Evolutionary conservation across 1,284 basidiomycete genomes (phyloP).

Genomic region (Irpex lacteus): DNA sequence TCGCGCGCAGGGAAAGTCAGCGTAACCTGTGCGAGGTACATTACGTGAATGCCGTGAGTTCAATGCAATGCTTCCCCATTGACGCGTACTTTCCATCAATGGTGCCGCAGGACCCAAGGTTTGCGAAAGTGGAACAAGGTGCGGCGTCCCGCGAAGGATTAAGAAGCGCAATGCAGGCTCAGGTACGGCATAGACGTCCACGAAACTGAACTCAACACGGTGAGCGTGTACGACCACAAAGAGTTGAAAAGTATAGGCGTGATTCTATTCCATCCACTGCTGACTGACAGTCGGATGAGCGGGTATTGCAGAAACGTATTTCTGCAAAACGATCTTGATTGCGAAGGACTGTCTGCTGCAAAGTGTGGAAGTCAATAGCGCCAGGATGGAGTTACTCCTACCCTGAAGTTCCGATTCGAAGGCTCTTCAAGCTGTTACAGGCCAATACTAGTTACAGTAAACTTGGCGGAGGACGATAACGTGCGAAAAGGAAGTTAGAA

Average conservation of each 20-base stretch:
- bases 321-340: no score
- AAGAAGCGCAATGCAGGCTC: neutral
- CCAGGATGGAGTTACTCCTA: no score
- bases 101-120: neutral
- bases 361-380: no score
- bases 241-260: no score
- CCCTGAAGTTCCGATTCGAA: no score
- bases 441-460: neutral
- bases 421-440: neutral
- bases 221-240: neutral
- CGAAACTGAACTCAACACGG: neutral
- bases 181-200: neutral
- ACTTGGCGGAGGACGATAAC: conserved; percentile 7
- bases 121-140: conserved; percentile 1
- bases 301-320: no score
- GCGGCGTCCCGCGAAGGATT: neutral
- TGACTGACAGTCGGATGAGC: no score
- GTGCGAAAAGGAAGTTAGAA: conserved; percentile 12
- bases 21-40: neutral
- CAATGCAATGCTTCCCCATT: neutral
- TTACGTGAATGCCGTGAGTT: conserved; percentile 3
- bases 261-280: no score
- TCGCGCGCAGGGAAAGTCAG: neutral
- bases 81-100: neutral
- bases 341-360: no score